Evolutionary conservation across 345 rosid genomes (phyloP).

Genomic region (Diplotaxis tenuifolia): DNA sequence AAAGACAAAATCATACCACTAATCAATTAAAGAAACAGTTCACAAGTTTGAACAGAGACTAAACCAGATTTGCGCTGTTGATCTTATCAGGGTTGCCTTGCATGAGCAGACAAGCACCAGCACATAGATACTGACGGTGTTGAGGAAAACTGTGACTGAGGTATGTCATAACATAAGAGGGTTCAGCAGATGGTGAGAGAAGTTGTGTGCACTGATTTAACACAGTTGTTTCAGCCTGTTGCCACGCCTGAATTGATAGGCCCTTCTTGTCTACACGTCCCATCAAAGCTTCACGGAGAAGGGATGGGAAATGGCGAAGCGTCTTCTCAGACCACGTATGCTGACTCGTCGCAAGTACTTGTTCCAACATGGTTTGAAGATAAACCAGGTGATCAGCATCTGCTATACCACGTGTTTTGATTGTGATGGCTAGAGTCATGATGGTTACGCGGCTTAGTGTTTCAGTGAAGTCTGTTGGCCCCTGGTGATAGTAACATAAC

Average conservation of each 20-base stretch:
- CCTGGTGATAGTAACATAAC: slow-evolving; percentile 50
- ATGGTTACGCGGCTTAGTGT: slow-evolving; percentile 83
- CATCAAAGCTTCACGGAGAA: slow-evolving; percentile 72
- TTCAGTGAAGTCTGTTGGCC: slow-evolving; percentile 97
- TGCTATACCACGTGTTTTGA: slow-evolving; percentile 95
- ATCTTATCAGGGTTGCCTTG: slow-evolving; percentile 89
- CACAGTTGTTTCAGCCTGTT: slow-evolving; percentile 88
- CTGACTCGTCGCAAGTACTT: slow-evolving; percentile 80
- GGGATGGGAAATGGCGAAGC: slow-evolving; percentile 72
- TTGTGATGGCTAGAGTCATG: slow-evolving; percentile 86
- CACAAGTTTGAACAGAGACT: slow-evolving; percentile 10
- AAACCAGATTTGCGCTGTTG: slow-evolving; percentile 81
- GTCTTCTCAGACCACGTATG: slow-evolving; percentile 98
- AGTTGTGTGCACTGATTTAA: slow-evolving; percentile 89
- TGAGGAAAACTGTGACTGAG: slow-evolving; percentile 71
- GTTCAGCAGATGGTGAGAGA: slow-evolving; percentile 82
- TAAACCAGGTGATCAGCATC: slow-evolving; percentile 92
- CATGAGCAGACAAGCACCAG: slow-evolving; percentile 97
- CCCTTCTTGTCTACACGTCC: slow-evolving; percentile 74
- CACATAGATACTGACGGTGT: slow-evolving; percentile 87
- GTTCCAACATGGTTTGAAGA: slow-evolving; percentile 89
- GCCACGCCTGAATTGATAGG: slow-evolving; percentile 75
- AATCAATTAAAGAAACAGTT: slow-evolving; percentile 16
- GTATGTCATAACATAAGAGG: slow-evolving; percentile 73
- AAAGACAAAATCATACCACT: slow-evolving; percentile 19